phyloP scores from a whole-genome alignment of 306 rosid species.

The Lablab purpureus region DNA sequence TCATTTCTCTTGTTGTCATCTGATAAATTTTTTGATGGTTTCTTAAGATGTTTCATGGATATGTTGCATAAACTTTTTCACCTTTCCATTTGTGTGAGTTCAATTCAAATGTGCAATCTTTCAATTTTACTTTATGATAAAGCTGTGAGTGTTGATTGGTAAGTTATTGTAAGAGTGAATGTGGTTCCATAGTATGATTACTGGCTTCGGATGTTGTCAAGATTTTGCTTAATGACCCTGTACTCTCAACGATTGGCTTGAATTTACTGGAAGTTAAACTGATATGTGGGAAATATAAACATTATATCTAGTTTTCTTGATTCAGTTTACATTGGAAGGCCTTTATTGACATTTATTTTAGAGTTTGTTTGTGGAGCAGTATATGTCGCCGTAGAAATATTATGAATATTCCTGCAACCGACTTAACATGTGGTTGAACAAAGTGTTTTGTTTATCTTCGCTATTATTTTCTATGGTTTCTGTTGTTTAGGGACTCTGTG shows the following conservation, averaged over 20 bases:
- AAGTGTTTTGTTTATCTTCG: conserved; percentile 5
- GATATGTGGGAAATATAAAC: background rate
- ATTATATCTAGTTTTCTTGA: background rate
- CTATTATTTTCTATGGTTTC: conserved; percentile 26
- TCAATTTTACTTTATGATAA: conserved; percentile 20
- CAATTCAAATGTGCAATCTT: conserved; percentile 35
- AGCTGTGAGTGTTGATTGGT: conserved; percentile 11
- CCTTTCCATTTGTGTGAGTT: conserved; percentile 2
- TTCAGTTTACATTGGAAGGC: conserved; percentile 3
- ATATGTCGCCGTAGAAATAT: conserved; percentile 1
- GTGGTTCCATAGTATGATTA: background rate
- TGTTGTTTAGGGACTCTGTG: conserved; percentile 25
- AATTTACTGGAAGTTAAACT: background rate
- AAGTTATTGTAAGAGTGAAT: conserved; percentile 22
- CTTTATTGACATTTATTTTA: background rate
- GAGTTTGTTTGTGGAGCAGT: background rate
- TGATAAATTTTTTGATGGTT: background rate
- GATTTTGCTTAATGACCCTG: conserved; percentile 5
- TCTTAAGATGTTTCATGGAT: conserved; percentile 5
- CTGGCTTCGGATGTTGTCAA: conserved; percentile 14
- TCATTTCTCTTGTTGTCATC: background rate
- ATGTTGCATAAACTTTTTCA: conserved; percentile 4
- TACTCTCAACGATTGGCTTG: background rate
- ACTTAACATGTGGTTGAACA: background rate
- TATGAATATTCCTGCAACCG: background rate